Percentiles rank a stretch among this genome's conserved stretches.
Evolutionary conservation across 208 protist species (phyloP).

Genomic region (Balamuthia mandrillaris): DNA sequence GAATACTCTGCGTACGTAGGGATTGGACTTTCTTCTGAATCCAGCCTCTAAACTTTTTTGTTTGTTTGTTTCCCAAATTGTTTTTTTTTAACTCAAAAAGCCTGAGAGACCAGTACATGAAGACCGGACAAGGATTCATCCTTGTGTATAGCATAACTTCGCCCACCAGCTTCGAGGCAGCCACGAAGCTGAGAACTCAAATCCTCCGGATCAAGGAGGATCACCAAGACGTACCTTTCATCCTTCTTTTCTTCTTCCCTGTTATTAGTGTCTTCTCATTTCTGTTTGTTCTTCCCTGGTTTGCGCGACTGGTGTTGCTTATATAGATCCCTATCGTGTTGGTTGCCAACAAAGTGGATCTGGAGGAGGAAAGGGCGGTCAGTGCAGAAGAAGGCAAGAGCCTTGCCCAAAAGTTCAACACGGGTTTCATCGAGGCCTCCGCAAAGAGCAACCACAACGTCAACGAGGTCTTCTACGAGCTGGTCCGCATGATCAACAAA

Average conservation of each 20-base stretch:
- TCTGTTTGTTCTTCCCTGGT: not conserved
- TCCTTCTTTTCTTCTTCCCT: not conserved
- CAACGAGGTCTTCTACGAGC: constrained; percentile 53
- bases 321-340: constrained; percentile 70
- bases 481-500: constrained; percentile 50
- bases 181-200: constrained; percentile 54
- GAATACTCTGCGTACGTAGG: constrained; percentile 60
- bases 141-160: constrained; percentile 62
- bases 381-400: constrained; percentile 35
- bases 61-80: too few species aligned
- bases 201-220: constrained; percentile 63
- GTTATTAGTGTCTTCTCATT: not conserved
- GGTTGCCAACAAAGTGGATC: constrained; percentile 69
- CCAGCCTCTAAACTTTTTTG: not conserved
- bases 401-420: constrained; percentile 52
- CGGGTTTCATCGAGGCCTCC: constrained; percentile 53
- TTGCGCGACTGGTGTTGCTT: not conserved
- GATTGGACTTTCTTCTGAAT: not conserved
- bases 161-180: constrained; percentile 48
- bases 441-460: constrained; percentile 54
- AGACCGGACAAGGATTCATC: constrained; percentile 61
- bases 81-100: not conserved
- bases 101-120: constrained; percentile 56
- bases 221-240: not conserved
- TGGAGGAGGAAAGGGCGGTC: constrained; percentile 46